Evolutionary conservation across 2,329 filamentous ascomycete genomes (phyloP).

Genomic region (Epichloe uncinata): DNA sequence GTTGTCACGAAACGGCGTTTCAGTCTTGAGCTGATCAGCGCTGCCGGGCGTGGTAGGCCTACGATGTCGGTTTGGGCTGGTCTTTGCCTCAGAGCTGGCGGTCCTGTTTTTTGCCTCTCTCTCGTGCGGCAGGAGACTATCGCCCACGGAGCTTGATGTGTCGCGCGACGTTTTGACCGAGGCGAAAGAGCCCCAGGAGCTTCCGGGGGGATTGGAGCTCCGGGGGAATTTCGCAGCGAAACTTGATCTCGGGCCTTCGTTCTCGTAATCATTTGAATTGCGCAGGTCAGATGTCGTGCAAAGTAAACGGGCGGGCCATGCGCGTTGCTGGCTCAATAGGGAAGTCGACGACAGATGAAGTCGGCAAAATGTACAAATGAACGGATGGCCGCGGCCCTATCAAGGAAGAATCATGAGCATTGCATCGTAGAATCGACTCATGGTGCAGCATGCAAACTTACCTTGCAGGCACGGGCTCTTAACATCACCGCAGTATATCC

Average conservation of each 20-base stretch:
- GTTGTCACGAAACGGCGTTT: not conserved
- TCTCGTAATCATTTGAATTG: slow-evolving; percentile 10
- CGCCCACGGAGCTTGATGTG: slow-evolving; percentile 1
- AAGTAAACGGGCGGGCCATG: not conserved
- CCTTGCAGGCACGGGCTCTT: slow-evolving; percentile 28
- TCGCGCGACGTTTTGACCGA: slow-evolving; percentile 1
- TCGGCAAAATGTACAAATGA: slow-evolving; percentile 28
- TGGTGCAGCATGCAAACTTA: slow-evolving; percentile 7
- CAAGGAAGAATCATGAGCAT: not conserved
- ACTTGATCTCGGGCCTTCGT: slow-evolving; percentile 9
- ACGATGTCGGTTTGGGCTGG: not conserved
- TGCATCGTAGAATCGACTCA: slow-evolving; percentile 3
- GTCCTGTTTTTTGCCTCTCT: slow-evolving; percentile 14
- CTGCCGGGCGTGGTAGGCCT: not conserved
- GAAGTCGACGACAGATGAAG: slow-evolving; percentile 14
- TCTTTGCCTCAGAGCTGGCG: not conserved
- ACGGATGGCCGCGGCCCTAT: slow-evolving; percentile 24
- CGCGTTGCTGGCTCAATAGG: slow-evolving; percentile 2
- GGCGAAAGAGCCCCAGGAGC: slow-evolving; percentile 11
- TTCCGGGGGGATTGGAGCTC: slow-evolving; percentile 8
- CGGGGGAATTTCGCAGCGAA: slow-evolving; percentile 15
- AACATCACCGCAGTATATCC: slow-evolving; percentile 24
- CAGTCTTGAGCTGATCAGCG: not conserved
- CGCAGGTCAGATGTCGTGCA: slow-evolving; percentile 6
- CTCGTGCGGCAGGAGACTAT: slow-evolving; percentile 25